These are phyloP conservation scores for Pyrus pyrifolia DNA, from an alignment of 306 rosid species.

Conservation along the genomic window DNA sequence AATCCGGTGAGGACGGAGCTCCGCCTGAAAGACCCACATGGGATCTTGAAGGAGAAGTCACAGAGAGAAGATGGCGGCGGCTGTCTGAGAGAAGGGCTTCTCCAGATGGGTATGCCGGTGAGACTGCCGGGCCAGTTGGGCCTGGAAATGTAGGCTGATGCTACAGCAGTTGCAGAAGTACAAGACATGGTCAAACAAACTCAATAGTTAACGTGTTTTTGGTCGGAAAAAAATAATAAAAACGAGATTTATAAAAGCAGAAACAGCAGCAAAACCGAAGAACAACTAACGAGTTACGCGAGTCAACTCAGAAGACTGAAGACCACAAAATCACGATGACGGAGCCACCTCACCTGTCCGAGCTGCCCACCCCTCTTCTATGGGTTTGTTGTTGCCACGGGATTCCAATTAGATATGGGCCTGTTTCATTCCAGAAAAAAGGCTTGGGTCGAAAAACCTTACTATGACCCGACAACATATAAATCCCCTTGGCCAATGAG, in stretches of 20 bases:
- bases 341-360: background rate
- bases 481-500: background rate
- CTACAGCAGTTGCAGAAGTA: conserved; percentile 19
- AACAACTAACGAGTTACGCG: background rate
- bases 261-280: background rate
- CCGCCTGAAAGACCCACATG: conserved; percentile 24
- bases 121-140: conserved; percentile 7
- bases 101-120: conserved; percentile 12
- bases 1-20: conserved; percentile 29
- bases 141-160: conserved; percentile 14
- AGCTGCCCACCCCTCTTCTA: background rate
- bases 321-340: background rate
- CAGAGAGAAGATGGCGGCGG: conserved; percentile 19
- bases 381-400: background rate
- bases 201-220: background rate
- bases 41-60: conserved; percentile 30
- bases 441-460: background rate
- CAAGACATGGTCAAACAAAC: conserved; percentile 32
- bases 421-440: background rate
- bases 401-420: background rate
- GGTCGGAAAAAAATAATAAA: background rate
- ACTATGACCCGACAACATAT: background rate
- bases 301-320: background rate
- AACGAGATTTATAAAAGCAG: background rate
- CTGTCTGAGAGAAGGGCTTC: conserved; percentile 19